Evolutionary conservation across 2,329 filamentous ascomycete species (phyloP), one percentile per base, ranked within the genome.

Genomic region (Microsporum audouinii): DNA sequence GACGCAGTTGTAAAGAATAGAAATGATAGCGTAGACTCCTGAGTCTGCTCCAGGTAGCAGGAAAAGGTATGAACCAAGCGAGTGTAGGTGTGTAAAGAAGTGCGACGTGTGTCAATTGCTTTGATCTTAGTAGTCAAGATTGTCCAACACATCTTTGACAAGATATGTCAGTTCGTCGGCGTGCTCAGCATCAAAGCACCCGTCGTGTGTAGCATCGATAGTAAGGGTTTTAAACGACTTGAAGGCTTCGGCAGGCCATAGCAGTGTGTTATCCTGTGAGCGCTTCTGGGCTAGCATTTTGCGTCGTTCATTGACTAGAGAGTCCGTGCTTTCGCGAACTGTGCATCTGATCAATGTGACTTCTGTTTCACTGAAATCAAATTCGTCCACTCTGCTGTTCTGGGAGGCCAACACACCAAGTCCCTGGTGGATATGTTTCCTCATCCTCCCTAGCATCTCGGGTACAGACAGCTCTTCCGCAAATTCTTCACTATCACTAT

Each of bases 291-390:
- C 60, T 17, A 61, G 56, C 10, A 38, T 51, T 33, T 53, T 57
- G 41, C 60, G 29, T 3, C 49, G 57, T 14, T 61, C 60, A 8
- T 57, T 58, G 38, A 57, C 38, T 6, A 57, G 53, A 14, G 55
- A 27, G 5, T 41, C 43, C 39, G 38, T 57, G 33, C 43, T 39
- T 2, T 57, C 60, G 33, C 57, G 45, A 17, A 53, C 45, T 12
- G 60, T 49, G 60, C 60, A 61, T 38, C 49, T 61, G 17, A 61
- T 61, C 31, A 61, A 41, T 6, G 53, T 58, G 41, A 58, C 56
- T 17, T 47, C 29, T 36, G 53, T 61, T 29, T 59, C 57, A 17
- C 39, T 38, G 6, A 61, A 49, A n/a, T 49, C 53, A 27, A 39
- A 45, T 34, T 57, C 45, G 23, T 45, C 38, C 8, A 49, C 56